Evolutionary conservation across 805 yeast species (phyloP).

Genomic region (Pichia nakasei): DNA sequence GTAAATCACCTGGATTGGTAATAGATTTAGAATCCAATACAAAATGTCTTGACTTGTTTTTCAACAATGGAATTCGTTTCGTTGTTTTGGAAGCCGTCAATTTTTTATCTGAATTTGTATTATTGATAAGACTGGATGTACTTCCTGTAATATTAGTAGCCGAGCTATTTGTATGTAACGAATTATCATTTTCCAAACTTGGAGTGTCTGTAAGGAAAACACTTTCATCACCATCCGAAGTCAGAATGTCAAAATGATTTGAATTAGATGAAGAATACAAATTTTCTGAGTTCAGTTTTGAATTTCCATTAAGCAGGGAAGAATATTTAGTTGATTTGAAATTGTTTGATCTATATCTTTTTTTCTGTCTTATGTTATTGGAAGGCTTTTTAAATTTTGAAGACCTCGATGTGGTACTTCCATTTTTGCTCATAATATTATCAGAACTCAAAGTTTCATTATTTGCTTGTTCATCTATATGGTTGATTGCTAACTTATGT

Average conservation of each 20-base stretch:
- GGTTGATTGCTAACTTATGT: conserved; percentile 29
- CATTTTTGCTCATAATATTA: background rate
- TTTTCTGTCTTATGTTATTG: background rate
- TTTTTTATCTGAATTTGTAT: background rate
- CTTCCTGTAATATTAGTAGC: background rate
- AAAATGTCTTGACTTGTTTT: conserved; percentile 34
- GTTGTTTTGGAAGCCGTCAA: background rate
- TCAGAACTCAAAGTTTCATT: background rate
- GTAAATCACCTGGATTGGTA: conserved; percentile 75
- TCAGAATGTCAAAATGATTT: conserved; percentile 7
- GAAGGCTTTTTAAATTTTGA: background rate
- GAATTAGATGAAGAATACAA: background rate
- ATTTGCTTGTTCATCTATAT: background rate
- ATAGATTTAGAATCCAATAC: conserved; percentile 46
- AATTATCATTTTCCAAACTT: background rate
- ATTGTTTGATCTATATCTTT: background rate
- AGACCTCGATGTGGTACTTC: background rate
- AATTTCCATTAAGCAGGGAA: background rate
- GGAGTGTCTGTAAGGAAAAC: conserved; percentile 1
- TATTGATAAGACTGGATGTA: background rate
- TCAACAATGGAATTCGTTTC: background rate
- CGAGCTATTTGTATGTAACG: background rate
- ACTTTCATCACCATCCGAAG: conserved; percentile 22
- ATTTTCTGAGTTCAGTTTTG: background rate
- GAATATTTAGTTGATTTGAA: background rate